phyloP scores from a whole-genome alignment of 208 protist species.

The Leishmania guyanensis region DNA sequence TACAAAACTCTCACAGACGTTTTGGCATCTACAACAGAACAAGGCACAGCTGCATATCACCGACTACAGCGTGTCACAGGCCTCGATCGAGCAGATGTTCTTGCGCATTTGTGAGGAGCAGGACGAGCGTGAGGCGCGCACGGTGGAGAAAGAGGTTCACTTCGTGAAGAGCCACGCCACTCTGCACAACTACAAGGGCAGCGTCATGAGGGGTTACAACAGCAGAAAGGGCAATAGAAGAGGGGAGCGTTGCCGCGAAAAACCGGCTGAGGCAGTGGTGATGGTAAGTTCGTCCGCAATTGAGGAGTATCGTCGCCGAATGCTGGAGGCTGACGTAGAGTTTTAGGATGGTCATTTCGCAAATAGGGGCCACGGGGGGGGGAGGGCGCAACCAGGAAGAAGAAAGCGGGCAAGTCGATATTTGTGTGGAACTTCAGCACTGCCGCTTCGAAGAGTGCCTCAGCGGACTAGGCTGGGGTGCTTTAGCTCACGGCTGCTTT shows the following conservation, averaged over 20 bases:
- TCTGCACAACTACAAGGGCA: conserved; percentile 29
- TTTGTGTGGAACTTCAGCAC: not conserved
- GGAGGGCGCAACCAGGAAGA: conserved; percentile 1
- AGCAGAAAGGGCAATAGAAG: not conserved
- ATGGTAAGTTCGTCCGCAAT: conserved; percentile 20
- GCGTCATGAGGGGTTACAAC: conserved; percentile 11
- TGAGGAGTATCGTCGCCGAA: conserved; percentile 31
- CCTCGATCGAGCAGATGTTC: conserved; percentile 88
- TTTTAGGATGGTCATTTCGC: not conserved
- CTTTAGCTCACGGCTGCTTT: not conserved
- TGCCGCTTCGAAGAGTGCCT: not conserved
- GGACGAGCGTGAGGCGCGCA: conserved; percentile 35
- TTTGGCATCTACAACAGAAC: conserved; percentile 42
- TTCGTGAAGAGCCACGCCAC: conserved; percentile 37
- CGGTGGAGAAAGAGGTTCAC: conserved; percentile 20
- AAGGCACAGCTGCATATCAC: conserved; percentile 37
- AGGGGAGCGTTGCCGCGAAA: not conserved
- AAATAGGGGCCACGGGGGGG: not conserved
- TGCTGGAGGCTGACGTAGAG: not conserved
- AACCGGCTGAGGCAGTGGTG: conserved; percentile 2
- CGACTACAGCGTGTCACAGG: conserved; percentile 83
- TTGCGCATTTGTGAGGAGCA: conserved; percentile 65
- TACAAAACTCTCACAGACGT: conserved; percentile 26
- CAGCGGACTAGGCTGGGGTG: not conserved
- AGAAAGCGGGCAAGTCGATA: not conserved